Evolutionary conservation across 805 yeast species (phyloP), one percentile per base, ranked within the genome.

Genomic region (Cephaloascus fragrans): DNA sequence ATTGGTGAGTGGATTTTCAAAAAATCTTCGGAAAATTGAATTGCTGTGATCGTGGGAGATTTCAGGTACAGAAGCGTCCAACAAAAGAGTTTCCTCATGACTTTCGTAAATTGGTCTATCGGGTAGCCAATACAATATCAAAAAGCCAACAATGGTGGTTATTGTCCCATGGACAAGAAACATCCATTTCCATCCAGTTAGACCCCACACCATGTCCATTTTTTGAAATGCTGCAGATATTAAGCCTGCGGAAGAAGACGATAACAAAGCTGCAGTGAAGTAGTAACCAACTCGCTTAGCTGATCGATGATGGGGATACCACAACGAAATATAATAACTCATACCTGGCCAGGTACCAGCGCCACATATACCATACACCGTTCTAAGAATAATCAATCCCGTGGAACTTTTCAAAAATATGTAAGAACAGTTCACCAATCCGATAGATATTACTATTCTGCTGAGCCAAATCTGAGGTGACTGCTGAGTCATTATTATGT

Each of bases 291-390:
- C 82, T 53, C 96, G 67, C 45, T 75, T 71, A 2, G 94, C 83
- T 47, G 78, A 73, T 43, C 93, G 67, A 36, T 82, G 78, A 38
- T 79, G 73, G 2, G 95, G 95, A 51, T 86, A 86, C 90, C 94
- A 86, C 49, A 85, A 62, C 0, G 89, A 75, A 34, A 86, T 68
- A 51, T 86, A 86, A 58, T 85, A 86, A 18, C 87, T 77, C 80
- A 86, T 68, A 8, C 94, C 95, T 1, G 95, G 95, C 95, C 95
- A 85, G 3, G 85, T 77, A 32, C 95, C 95, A 8, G 95, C 93
- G 38, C 85, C 85, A 41, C 80, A 82, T 40, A 81, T 47, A 37
- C 95, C 95, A 20, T 81, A 71, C 41, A 86, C 67, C 42, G 85
- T 76, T 46, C 94, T 68, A 34, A 78, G 57, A 2, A 87, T 94